These are phyloP conservation scores for Blastobotrys proliferans DNA, from an alignment of 1,139 yeast species.

Conservation along the genomic window DNA sequence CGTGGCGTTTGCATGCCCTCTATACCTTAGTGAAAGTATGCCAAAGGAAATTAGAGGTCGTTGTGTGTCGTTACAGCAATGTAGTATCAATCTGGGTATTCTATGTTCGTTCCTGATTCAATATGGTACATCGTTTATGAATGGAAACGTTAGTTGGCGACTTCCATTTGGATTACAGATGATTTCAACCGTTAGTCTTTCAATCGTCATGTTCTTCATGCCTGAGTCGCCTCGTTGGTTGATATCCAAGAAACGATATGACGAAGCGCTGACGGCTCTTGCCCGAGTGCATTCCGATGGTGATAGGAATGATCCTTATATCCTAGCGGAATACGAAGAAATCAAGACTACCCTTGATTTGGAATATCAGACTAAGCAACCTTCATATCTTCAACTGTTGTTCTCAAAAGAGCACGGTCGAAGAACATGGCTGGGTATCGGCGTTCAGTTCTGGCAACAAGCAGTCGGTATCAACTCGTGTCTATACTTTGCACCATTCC, in stretches of 20 bases:
- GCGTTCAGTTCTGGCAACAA: constrained; percentile 46
- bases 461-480: constrained; percentile 75
- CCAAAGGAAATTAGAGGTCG: constrained; percentile 50
- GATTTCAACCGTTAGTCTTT: constrained; percentile 39
- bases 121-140: constrained; percentile 61
- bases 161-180: constrained; percentile 46
- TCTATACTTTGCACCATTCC: constrained; percentile 74
- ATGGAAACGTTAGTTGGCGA: constrained; percentile 22
- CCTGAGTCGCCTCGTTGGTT: constrained; percentile 80
- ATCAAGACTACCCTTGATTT: constrained; percentile 61
- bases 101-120: constrained; percentile 74
- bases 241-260: constrained; percentile 50
- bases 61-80: constrained; percentile 30
- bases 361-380: constrained; percentile 52
- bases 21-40: constrained; percentile 60
- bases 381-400: constrained; percentile 59
- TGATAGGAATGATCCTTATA: constrained; percentile 53
- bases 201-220: constrained; percentile 56
- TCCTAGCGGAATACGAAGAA: constrained; percentile 54
- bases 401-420: constrained; percentile 42
- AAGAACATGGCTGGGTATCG: constrained; percentile 19
- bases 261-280: constrained; percentile 56
- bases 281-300: constrained; percentile 44
- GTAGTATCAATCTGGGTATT: constrained; percentile 44
- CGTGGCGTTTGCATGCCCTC: constrained; percentile 52